A percentile compares a stretch with the other conserved stretches of the same genome.
These are phyloP conservation scores for Scedosporium apiospermum DNA, from an alignment of 2,329 filamentous ascomycete genomes.

Conservation along the genomic window DNA sequence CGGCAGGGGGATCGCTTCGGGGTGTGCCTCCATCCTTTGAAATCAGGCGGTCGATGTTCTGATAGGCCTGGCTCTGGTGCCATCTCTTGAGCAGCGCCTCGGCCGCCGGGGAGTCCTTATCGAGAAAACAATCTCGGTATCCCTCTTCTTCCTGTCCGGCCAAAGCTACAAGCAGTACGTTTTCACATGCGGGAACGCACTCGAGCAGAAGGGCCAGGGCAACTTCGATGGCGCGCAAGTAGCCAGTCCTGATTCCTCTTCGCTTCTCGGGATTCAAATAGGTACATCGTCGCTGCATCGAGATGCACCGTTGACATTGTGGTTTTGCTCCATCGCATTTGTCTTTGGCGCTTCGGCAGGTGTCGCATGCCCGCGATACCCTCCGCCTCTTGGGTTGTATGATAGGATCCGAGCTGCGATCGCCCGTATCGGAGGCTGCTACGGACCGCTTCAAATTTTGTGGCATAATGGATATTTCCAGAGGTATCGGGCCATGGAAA, in stretches of 20 bases:
- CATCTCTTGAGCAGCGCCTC: conserved; percentile 53
- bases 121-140: conserved; percentile 35
- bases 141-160: conserved; percentile 24
- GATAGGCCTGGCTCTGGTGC: conserved; percentile 52
- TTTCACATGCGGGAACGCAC: conserved; percentile 49
- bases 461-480: not conserved
- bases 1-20: conserved; percentile 17
- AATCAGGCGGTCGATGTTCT: conserved; percentile 52
- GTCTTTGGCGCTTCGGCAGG: conserved; percentile 57
- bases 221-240: conserved; percentile 64
- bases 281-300: conserved; percentile 55
- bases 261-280: conserved; percentile 69
- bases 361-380: conserved; percentile 61
- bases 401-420: conserved; percentile 15
- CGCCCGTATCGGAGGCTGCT: conserved; percentile 15
- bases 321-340: conserved; percentile 65
- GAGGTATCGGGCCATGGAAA: too few species aligned
- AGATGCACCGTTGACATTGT: conserved; percentile 55
- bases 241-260: conserved; percentile 70
- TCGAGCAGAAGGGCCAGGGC: conserved; percentile 58
- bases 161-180: conserved; percentile 44
- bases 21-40: conserved; percentile 31
- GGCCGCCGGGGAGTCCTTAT: conserved; percentile 39
- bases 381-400: conserved; percentile 46
- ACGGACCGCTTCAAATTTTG: not conserved